A percentile compares a stretch with the other conserved stretches of the same genome.
Conservation (phyloP, 192 early-diverging fungal species). For the Phlyctochytrium bullatum region DNA sequence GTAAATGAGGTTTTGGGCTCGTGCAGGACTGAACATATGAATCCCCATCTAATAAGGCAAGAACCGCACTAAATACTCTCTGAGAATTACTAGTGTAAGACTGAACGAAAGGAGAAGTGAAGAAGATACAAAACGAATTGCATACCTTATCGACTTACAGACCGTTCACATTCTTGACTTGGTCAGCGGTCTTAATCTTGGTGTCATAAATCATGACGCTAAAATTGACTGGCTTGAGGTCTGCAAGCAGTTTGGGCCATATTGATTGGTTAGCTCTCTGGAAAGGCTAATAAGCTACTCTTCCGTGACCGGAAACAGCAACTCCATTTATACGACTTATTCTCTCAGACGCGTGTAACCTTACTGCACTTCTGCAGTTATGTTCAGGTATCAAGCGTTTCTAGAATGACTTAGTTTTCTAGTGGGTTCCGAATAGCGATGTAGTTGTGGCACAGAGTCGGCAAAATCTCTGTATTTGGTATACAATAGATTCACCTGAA, state of each 20-base stretch:
- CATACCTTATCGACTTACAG: slow-evolving; percentile 61
- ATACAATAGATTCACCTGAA: slow-evolving; percentile 61
- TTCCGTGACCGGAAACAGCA: slow-evolving; percentile 60
- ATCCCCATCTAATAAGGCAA: slow-evolving; percentile 58
- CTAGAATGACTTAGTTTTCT: slow-evolving; percentile 1
- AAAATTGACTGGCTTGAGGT: slow-evolving; percentile 66
- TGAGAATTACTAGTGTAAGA: slow-evolving; percentile 41
- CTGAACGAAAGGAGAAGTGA: slow-evolving; percentile 59
- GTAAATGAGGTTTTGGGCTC: slow-evolving; percentile 64
- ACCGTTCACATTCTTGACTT: slow-evolving; percentile 61
- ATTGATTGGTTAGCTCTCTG: too few relatives aligned
- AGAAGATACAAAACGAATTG: slow-evolving; percentile 54
- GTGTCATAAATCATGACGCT: slow-evolving; percentile 51
- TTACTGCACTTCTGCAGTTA: slow-evolving; percentile 61
- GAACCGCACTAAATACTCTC: not conserved
- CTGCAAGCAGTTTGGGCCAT: too few relatives aligned
- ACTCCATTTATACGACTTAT: slow-evolving; percentile 59
- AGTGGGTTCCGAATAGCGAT: slow-evolving; percentile 66
- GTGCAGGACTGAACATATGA: slow-evolving; percentile 64
- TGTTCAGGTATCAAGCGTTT: slow-evolving; percentile 43
- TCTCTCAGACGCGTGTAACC: slow-evolving; percentile 44
- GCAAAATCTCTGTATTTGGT: slow-evolving; percentile 65
- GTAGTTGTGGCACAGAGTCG: slow-evolving; percentile 63
- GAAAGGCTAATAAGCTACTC: slow-evolving; percentile 61
- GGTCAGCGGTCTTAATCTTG: slow-evolving; percentile 39